Base-by-base conservation (phyloP, 805 yeast genomes). In the Dipodascopsis tothii region DNA sequence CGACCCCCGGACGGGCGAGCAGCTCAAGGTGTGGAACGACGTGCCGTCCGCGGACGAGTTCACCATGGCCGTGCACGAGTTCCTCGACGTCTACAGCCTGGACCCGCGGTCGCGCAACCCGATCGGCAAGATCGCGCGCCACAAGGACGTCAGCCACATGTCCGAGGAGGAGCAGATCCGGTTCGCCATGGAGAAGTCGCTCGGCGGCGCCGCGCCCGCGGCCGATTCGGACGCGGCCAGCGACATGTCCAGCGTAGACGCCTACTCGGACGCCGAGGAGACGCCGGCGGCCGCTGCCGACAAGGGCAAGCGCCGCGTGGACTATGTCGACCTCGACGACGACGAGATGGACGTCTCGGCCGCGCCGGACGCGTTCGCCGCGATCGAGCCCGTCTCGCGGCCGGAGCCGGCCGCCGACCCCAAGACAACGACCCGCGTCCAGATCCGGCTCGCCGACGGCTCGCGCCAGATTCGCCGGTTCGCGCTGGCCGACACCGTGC, bases 1-100 rank as follows among this genome's bases (percentile, higher is more conserved):
- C 39, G 99, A 92, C 58, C 96, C 98, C 2, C 77, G 88, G 60
- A 92, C 98, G 0, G 97, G 97, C 19, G 99, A 92, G 63, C 72
- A 94, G 47, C 74, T 86, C 44, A 73, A 74, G 53, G 71, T 70
- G 41, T 92, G 96, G 95, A 66, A 70, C n/a, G 65, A 63, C 23
- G 80, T 42, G 16, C 37, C 49, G 5, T 32, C 52, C 6, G 46
- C 56, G 14, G 45, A 41, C 11, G 55, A 51, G 11, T 51, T 51
- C 47, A 43, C 51, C 14, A 38, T 40, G 43, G 32, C 46, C 9
- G 76, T 84, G 3, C 73, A 77, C 33, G 80, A 78, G 33, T 92
- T 92, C 61, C 65, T 90, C 56, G 62, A 63, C 22, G 59, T 72
- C 33, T 86, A 78, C 58, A 78, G 90, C 0, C 65, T 85, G 30